Evolutionary conservation across 176 grass and related monocot species (phyloP).

Genomic region (Oryza brachyantha): DNA sequence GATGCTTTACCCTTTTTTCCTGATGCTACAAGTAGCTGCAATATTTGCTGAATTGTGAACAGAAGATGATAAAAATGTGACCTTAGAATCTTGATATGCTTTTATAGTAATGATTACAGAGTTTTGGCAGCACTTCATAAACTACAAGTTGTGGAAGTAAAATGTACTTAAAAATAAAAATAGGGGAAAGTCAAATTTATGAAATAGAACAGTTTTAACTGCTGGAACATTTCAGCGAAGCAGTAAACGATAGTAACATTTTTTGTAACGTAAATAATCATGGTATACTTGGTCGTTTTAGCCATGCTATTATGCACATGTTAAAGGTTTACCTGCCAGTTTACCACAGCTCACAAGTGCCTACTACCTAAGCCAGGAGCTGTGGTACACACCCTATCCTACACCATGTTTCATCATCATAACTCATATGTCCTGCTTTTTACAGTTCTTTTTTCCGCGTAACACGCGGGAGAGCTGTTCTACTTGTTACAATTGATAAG

Average conservation of each 20-base stretch:
- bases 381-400: background rate
- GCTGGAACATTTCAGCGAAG: background rate
- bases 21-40: background rate
- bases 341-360: background rate
- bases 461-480: no score
- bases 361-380: background rate
- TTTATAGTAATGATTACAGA: constrained; percentile 3
- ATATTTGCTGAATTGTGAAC: constrained; percentile 25
- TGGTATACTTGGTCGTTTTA: background rate
- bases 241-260: background rate
- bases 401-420: background rate
- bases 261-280: background rate
- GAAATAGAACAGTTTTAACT: background rate
- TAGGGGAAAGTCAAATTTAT: background rate
- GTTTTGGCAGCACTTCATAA: constrained; percentile 4
- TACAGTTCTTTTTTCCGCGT: no score
- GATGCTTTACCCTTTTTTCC: background rate
- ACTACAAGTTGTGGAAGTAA: background rate
- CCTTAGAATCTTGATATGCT: background rate
- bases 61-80: background rate
- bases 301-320: background rate
- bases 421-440: no score
- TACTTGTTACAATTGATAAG: background rate
- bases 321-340: background rate
- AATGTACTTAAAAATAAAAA: background rate